Evolutionary conservation across 768 basidiomycete species (phyloP).

Genomic region (Plicaturopsis crispa): DNA sequence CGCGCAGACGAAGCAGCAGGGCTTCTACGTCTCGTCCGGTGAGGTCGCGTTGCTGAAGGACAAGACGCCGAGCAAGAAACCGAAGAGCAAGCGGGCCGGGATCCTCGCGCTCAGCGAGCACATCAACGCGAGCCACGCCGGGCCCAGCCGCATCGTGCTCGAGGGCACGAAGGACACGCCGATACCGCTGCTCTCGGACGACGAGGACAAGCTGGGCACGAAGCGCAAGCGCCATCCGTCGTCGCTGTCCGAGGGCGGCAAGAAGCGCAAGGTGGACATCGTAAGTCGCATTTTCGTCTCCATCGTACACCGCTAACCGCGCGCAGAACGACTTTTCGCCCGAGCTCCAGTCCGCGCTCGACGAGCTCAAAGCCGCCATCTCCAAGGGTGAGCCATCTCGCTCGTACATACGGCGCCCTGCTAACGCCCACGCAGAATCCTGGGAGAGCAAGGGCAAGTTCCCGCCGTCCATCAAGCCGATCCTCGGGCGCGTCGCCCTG

Average conservation of each 20-base stretch:
- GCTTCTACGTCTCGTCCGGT: slow-evolving; percentile 88
- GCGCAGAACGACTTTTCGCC: slow-evolving; percentile 61
- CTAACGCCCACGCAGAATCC: slow-evolving; percentile 38
- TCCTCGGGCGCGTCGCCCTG: slow-evolving; percentile 63
- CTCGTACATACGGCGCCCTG: not conserved
- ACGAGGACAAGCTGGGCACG: slow-evolving; percentile 28
- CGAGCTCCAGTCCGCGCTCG: slow-evolving; percentile 54
- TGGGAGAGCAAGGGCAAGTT: slow-evolving; percentile 88
- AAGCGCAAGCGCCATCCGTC: slow-evolving; percentile 50
- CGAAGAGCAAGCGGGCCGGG: slow-evolving; percentile 47
- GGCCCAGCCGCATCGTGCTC: slow-evolving; percentile 11
- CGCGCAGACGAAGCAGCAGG: slow-evolving; percentile 86
- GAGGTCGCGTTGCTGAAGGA: slow-evolving; percentile 84
- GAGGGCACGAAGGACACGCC: slow-evolving; percentile 46
- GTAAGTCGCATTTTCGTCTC: slow-evolving; percentile 24
- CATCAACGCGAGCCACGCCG: slow-evolving; percentile 7
- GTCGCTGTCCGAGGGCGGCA: slow-evolving; percentile 46
- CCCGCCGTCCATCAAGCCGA: slow-evolving; percentile 70
- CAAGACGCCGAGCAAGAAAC: slow-evolving; percentile 69
- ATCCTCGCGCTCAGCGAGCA: not conserved
- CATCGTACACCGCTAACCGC: slow-evolving; percentile 2
- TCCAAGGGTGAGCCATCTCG: slow-evolving; percentile 36
- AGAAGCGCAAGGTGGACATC: slow-evolving; percentile 68
- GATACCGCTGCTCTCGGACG: slow-evolving; percentile 36
- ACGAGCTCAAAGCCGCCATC: slow-evolving; percentile 54